A percentile compares a stretch with the other conserved stretches of the same genome.
Conservation (phyloP, 192 early-diverging fungal species). For the Allomyces arbusculus region DNA sequence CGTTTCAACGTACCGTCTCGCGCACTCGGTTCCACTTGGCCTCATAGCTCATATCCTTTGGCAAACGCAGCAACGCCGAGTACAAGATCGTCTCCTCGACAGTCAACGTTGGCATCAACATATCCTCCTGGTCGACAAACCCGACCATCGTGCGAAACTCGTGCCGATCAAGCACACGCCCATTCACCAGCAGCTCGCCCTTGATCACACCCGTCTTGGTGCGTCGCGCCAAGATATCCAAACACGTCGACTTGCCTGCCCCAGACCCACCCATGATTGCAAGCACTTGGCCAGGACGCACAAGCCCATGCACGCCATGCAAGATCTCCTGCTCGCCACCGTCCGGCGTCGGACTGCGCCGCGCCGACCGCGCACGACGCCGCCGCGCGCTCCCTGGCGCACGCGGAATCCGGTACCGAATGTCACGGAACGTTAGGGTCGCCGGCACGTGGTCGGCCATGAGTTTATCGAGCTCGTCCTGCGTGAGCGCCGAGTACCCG, state of each 20-base stretch:
- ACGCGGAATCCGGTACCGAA: constrained; percentile 27
- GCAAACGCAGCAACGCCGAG: constrained; percentile 67
- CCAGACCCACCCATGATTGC: constrained; percentile 85
- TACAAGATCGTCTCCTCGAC: constrained; percentile 79
- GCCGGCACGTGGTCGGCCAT: constrained; percentile 56
- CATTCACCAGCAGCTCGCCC: constrained; percentile 36
- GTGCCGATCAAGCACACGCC: constrained; percentile 15
- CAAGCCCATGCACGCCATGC: constrained; percentile 48
- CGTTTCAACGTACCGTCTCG: constrained; percentile 11
- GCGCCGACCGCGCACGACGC: not conserved
- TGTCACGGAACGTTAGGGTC: constrained; percentile 38
- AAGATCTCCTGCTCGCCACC: constrained; percentile 22
- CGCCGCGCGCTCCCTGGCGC: not conserved
- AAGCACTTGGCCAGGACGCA: constrained; percentile 67
- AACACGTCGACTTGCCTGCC: constrained; percentile 33
- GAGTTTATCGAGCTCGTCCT: constrained; percentile 39
- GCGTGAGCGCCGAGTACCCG: constrained; percentile 18
- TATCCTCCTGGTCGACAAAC: constrained; percentile 86
- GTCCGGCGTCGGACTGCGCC: not conserved
- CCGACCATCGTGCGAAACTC: constrained; percentile 44
- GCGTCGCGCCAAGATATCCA: constrained; percentile 15
- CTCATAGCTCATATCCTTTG: constrained; percentile 32
- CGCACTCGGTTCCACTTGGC: constrained; percentile 24
- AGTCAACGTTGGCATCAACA: constrained; percentile 62
- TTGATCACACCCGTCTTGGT: constrained; percentile 10